Conservation (phyloP, 2,329 filamentous ascomycete species). For the Aureobasidium sp. region DNA sequence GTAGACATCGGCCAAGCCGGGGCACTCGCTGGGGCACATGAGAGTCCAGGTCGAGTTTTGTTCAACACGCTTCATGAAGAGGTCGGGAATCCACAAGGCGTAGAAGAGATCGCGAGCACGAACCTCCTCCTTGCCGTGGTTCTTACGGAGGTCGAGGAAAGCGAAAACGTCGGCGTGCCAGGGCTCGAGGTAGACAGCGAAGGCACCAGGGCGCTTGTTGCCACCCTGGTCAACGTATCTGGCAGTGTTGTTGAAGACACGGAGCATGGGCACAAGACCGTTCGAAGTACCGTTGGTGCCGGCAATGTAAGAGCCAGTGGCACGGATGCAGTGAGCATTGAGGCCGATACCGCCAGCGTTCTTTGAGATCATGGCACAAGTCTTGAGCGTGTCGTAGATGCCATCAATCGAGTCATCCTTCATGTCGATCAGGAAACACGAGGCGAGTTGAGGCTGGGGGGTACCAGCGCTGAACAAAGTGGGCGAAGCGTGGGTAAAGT, state of each 20-base stretch:
- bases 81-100: conserved; percentile 94
- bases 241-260: conserved; percentile 98
- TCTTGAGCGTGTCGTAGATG: conserved; percentile 98
- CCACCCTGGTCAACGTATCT: conserved; percentile 98
- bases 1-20: conserved; percentile 91
- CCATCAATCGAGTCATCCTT: conserved; percentile 99
- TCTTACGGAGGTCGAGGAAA: conserved; percentile 97
- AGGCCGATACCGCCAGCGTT: conserved; percentile 96
- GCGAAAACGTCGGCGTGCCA: conserved; percentile 98
- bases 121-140: conserved; percentile 97
- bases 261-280: conserved; percentile 93
- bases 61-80: conserved; percentile 99
- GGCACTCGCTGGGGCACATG: conserved; percentile 96
- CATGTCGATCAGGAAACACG: conserved; percentile 98
- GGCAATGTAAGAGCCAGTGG: conserved; percentile 95
- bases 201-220: conserved; percentile 97
- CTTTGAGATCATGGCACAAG: conserved; percentile 99
- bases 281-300: conserved; percentile 98
- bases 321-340: conserved; percentile 92
- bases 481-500: conserved; percentile 95
- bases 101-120: conserved; percentile 97
- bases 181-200: conserved; percentile 97
- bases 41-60: conserved; percentile 95
- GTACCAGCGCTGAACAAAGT: conserved; percentile 98
- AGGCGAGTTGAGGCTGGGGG: conserved; percentile 87